A percentile compares a stretch with the other conserved stretches of the same genome.
Conservation (phyloP, 1,139 yeast species). For the Spathaspora jeffriesii region DNA sequence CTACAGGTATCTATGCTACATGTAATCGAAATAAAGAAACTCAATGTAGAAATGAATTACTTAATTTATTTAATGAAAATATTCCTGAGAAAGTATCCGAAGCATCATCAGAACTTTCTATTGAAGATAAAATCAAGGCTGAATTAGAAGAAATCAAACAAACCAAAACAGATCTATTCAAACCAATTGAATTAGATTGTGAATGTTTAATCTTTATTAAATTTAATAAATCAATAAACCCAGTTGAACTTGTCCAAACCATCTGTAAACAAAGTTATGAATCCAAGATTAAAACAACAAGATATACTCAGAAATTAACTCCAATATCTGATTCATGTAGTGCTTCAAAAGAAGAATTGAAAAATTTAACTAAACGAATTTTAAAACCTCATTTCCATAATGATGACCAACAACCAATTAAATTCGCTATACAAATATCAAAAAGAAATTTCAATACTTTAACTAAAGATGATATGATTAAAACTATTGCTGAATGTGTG, state of each 20-base stretch:
- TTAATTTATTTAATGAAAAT: constrained; percentile 56
- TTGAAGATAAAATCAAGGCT: constrained; percentile 73
- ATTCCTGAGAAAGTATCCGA: constrained; percentile 44
- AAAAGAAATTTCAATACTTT: constrained; percentile 77
- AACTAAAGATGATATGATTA: constrained; percentile 68
- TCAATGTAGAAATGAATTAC: constrained; percentile 73
- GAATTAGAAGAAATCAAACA: constrained; percentile 65
- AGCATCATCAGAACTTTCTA: constrained; percentile 42
- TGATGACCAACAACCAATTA: constrained; percentile 47
- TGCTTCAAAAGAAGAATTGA: constrained; percentile 66
- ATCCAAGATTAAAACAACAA: constrained; percentile 55
- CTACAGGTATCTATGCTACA: constrained; percentile 84
- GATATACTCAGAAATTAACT: constrained; percentile 75
- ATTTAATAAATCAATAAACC: constrained; percentile 74
- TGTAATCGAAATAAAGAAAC: constrained; percentile 79
- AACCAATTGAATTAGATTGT: constrained; percentile 70
- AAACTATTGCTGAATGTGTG: constrained; percentile 68
- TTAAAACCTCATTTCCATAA: constrained; percentile 70
- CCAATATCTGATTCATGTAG: constrained; percentile 80
- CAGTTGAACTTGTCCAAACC: constrained; percentile 65
- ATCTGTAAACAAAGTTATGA: constrained; percentile 63
- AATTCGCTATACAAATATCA: constrained; percentile 82
- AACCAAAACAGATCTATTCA: constrained; percentile 46
- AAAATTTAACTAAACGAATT: constrained; percentile 55
- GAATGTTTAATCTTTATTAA: constrained; percentile 88